Percentiles rank a stretch among this genome's conserved stretches.
Evolutionary conservation across 2,329 filamentous ascomycete species (phyloP).

Genomic region (Alternaria brassicae): DNA sequence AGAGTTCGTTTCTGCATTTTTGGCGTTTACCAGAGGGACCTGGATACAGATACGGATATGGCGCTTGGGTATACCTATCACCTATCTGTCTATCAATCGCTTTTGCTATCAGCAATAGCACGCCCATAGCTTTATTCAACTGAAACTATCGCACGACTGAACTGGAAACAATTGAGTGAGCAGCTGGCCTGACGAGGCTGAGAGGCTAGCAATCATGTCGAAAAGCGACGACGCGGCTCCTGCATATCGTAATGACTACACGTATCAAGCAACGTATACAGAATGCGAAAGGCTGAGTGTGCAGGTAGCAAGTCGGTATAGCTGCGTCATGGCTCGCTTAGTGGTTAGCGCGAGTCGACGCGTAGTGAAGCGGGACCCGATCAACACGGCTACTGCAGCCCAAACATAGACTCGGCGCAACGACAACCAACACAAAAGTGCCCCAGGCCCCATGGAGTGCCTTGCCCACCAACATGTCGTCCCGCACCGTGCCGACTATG

Average conservation of each 20-base stretch:
- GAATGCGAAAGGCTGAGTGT: too few relatives aligned
- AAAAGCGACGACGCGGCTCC: too few relatives aligned
- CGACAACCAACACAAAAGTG: constrained; percentile 27
- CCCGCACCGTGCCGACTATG: constrained; percentile 40
- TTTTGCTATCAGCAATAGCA: not conserved
- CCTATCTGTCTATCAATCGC: not conserved
- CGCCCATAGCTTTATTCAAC: not conserved
- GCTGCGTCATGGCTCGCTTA: constrained; percentile 28
- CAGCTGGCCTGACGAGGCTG: not conserved
- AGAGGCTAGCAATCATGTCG: too few relatives aligned
- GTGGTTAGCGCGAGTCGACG: constrained; percentile 21
- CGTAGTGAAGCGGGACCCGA: constrained; percentile 23
- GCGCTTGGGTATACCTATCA: constrained; percentile 20
- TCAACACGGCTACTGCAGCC: constrained; percentile 30
- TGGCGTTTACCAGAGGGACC: not conserved
- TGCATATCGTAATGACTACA: too few relatives aligned
- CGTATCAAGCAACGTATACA: too few relatives aligned
- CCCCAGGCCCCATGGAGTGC: constrained; percentile 36
- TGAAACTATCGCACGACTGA: not conserved
- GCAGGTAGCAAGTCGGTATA: not conserved
- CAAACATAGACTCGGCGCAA: constrained; percentile 24
- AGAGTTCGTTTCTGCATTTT: not conserved
- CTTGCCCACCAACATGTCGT: constrained; percentile 39
- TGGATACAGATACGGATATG: not conserved
- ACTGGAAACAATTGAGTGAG: not conserved